These are phyloP conservation scores for Pelargonium australe DNA, from an alignment of 441 rosid species.

Conservation along the genomic window DNA sequence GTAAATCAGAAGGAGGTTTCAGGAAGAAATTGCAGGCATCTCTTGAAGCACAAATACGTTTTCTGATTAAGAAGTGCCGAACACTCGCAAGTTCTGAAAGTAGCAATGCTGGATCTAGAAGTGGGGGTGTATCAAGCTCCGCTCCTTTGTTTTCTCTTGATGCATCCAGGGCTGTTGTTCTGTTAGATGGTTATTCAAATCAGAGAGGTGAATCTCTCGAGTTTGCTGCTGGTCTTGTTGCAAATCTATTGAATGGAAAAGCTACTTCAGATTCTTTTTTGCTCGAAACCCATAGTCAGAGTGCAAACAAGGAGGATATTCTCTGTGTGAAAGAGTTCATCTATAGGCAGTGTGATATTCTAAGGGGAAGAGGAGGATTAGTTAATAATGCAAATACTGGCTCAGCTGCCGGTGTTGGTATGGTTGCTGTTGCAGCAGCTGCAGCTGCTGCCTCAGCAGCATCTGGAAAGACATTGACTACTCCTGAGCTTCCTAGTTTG, in stretches of 20 bases:
- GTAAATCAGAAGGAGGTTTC: conserved; percentile 62
- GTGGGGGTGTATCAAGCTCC: conserved; percentile 47
- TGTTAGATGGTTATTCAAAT: conserved; percentile 44
- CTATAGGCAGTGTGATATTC: conserved; percentile 56
- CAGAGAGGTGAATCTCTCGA: conserved; percentile 61
- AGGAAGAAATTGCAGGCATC: conserved; percentile 75
- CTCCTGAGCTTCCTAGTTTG: conserved; percentile 62
- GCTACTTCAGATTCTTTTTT: conserved; percentile 64
- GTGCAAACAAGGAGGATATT: conserved; percentile 54
- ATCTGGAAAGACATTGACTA: conserved; percentile 44
- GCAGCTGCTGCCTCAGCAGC: conserved; percentile 80
- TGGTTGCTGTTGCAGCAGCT: conserved; percentile 84
- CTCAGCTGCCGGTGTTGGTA: conserved; percentile 60
- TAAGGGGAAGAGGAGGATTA: conserved; percentile 74
- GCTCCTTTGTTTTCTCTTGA: conserved; percentile 73
- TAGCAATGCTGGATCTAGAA: conserved; percentile 51
- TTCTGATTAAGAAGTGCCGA: conserved; percentile 70
- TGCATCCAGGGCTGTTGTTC: conserved; percentile 65
- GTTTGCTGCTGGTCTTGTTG: conserved; percentile 56
- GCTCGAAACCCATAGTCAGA: conserved; percentile 58
- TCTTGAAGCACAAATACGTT: conserved; percentile 71
- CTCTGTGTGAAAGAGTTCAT: conserved; percentile 64
- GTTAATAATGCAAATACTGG: conserved; percentile 40
- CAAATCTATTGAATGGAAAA: conserved; percentile 69
- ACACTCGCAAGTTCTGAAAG: conserved; percentile 55